Conservation (phyloP, 1,284 basidiomycete species). For the Sphagnurus paluster region DNA sequence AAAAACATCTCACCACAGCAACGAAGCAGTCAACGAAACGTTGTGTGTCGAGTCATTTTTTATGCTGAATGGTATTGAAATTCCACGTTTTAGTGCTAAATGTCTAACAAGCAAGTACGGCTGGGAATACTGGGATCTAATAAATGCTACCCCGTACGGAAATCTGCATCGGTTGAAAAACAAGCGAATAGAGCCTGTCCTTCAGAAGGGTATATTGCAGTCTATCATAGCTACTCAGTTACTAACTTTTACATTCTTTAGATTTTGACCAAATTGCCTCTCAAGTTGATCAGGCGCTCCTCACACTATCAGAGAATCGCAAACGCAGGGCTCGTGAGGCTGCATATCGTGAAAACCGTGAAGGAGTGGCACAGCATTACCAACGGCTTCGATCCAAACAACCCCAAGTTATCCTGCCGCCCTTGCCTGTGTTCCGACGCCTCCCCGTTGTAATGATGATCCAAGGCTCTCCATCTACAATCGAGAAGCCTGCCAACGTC, state of each 20-base stretch:
- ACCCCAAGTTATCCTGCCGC: constrained; percentile 24
- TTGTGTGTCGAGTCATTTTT: constrained; percentile 27
- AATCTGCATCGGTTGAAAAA: constrained; percentile 33
- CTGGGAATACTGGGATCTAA: constrained; percentile 38
- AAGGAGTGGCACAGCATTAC: constrained; percentile 27
- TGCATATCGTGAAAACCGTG: constrained; percentile 21
- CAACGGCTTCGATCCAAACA: constrained; percentile 27
- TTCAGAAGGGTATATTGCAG: constrained; percentile 26
- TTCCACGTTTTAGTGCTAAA: constrained; percentile 35
- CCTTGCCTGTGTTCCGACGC: constrained; percentile 30
- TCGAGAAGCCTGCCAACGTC: constrained; percentile 17
- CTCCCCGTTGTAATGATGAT: constrained; percentile 30
- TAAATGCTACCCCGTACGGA: constrained; percentile 35
- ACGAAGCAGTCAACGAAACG: constrained; percentile 28
- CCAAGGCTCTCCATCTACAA: constrained; percentile 23
- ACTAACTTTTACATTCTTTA: constrained; percentile 1
- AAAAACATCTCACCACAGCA: constrained; percentile 9
- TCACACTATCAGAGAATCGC: constrained; percentile 14
- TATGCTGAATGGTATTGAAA: too few species aligned
- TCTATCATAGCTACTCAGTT: not conserved
- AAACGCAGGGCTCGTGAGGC: constrained; percentile 15
- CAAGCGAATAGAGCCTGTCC: constrained; percentile 34
- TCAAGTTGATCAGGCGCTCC: constrained; percentile 17
- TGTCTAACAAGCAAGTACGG: constrained; percentile 35
- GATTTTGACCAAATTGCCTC: constrained; percentile 19